These are phyloP conservation scores for Rhizophora mangle DNA, from an alignment of 345 rosid genomes.

Conservation along the genomic window DNA sequence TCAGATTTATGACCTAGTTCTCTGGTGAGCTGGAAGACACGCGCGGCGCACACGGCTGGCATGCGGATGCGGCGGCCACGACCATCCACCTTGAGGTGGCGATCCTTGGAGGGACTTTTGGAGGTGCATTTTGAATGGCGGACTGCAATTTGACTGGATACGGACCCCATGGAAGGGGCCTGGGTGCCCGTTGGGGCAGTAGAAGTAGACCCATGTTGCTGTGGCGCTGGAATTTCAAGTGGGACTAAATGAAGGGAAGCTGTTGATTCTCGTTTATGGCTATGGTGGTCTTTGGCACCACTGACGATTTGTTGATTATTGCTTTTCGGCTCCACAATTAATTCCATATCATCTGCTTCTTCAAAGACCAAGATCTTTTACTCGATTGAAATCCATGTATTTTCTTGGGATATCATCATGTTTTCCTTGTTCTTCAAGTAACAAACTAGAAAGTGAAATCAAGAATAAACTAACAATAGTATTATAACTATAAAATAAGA, in stretches of 20 bases:
- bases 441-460: background rate
- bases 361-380: background rate
- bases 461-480: background rate
- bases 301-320: conserved; percentile 16
- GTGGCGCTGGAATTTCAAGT: conserved; percentile 24
- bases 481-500: background rate
- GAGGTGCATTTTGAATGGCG: conserved; percentile 5
- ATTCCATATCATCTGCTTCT: conserved; percentile 9
- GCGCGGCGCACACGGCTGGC: conserved; percentile 82
- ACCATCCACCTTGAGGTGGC: conserved; percentile 84
- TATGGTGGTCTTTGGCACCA: conserved; percentile 11
- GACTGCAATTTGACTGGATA: conserved; percentile 27
- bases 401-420: background rate
- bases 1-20: conserved; percentile 81
- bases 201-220: conserved; percentile 27
- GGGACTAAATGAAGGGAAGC: conserved; percentile 33
- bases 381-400: conserved; percentile 6
- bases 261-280: conserved; percentile 34
- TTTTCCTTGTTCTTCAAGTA: conserved; percentile 4
- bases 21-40: conserved; percentile 73
- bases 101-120: conserved; percentile 65
- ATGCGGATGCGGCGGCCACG: conserved; percentile 83
- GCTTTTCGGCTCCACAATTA: conserved; percentile 31
- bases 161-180: conserved; percentile 49
- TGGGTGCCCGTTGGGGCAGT: conserved; percentile 19